These are phyloP conservation scores for Baudoinia panamericana DNA, from an alignment of 495 filamentous ascomycete species.

Conservation along the genomic window DNA sequence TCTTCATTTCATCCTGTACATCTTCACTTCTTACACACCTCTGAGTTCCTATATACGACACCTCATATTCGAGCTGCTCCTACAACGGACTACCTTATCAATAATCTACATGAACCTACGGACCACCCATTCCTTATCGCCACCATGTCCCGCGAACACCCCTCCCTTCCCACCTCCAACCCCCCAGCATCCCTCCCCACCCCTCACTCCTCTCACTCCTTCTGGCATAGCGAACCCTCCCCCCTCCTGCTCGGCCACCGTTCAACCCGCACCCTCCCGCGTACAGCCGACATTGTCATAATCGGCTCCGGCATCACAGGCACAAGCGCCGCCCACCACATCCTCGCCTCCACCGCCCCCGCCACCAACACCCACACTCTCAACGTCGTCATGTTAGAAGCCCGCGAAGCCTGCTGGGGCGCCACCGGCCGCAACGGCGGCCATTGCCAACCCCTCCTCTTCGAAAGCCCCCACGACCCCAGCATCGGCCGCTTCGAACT, in stretches of 20 bases:
- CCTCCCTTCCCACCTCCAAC: constrained; percentile 3
- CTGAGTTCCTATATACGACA: no score
- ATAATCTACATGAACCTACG: no score
- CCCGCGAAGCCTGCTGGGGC: constrained; percentile 63
- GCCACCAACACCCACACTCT: constrained; percentile 17
- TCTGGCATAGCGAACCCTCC: constrained; percentile 56
- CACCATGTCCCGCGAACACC: constrained; percentile 12
- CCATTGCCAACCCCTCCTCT: constrained; percentile 55
- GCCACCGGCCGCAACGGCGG: constrained; percentile 73
- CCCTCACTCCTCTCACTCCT: constrained; percentile 48
- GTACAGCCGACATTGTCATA: constrained; percentile 48
- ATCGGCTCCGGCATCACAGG: constrained; percentile 66
- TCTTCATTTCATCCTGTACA: no score
- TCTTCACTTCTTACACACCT: no score
- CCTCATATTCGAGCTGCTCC: no score
- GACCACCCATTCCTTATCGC: no score
- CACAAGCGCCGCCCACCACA: constrained; percentile 48
- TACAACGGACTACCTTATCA: no score
- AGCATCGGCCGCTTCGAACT: constrained; percentile 50
- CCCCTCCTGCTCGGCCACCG: constrained; percentile 44
- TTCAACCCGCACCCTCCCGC: constrained; percentile 47
- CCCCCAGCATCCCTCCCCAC: constrained; percentile 33
- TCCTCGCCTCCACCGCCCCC: constrained; percentile 35
- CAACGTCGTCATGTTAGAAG: constrained; percentile 61
- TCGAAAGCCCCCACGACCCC: constrained; percentile 32